Evolutionary conservation across 2,329 filamentous ascomycete genomes (phyloP), one percentile per base, ranked within the genome.

Genomic region (Alternaria incomplexa): DNA sequence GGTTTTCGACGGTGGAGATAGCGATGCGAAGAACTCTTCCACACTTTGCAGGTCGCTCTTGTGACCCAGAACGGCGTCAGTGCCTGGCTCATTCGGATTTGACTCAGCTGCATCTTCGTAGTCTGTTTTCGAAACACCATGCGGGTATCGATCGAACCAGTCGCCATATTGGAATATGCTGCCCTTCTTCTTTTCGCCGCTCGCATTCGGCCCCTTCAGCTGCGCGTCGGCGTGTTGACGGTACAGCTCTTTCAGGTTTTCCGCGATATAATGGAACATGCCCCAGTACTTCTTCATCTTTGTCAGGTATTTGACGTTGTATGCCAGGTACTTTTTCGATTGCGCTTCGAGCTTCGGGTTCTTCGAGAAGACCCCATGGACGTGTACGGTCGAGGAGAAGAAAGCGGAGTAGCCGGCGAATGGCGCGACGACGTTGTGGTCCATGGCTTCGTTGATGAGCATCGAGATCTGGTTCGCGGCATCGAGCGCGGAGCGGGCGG

Each of bases 281-380:
- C 95, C 96, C 96, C 96, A 99, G 74, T 96, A 94, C 63, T 92
- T 92, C 84, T 97, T 97, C 92, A 98, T 97, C 80, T 93, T 96
- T 58, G 91, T 91, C 47, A 99, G 82, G 73, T 96, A 98, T 74
- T 91, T 92, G 72, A 98, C 91, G 68, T 97, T 98, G 67, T 90
- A 92, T 1, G 91, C 89, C 15, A 97, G 84, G 73, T 97, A 94
- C 67, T 90, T 89, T 81, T 96, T 97, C 9, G 93, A 93, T 9
- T 88, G 87, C 12, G 87, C 86, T 77, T 97, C 92, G 53, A 96
- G 86, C 11, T 88, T 83, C 13, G 89, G 83, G 68, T 96, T 94
- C 65, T 93, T 92, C 5, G 93, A 96, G 76, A 97, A 96, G 4
- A 96, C 93, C 6, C 93, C 93, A 71, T 93, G 91, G 22, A 98